phyloP scores from a whole-genome alignment of 495 filamentous ascomycete species.

The Xylaria palmicola region DNA sequence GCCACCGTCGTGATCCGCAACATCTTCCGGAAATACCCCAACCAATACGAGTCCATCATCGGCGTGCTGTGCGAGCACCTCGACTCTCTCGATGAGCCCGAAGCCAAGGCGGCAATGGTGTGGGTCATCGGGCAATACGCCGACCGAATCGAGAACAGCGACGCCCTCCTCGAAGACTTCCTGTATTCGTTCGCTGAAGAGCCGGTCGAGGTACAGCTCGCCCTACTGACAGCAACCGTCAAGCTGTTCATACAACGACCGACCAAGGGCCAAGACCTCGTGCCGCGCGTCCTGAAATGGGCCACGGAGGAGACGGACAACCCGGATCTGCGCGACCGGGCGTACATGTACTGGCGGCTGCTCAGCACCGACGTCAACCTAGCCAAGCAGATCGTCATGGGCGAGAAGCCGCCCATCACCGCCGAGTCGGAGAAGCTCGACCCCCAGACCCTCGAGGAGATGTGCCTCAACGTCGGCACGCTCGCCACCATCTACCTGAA shows the following conservation, averaged over 20 bases:
- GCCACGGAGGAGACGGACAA: slow-evolving; percentile 99
- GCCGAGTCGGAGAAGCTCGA: slow-evolving; percentile 95
- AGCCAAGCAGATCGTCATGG: slow-evolving; percentile 90
- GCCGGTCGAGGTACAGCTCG: slow-evolving; percentile 90
- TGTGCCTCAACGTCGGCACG: slow-evolving; percentile 95
- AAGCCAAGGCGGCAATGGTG: slow-evolving; percentile 98
- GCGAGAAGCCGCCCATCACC: slow-evolving; percentile 93
- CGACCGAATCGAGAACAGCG: slow-evolving; percentile 92
- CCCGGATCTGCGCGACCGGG: slow-evolving; percentile 90
- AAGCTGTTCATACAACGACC: slow-evolving; percentile 98
- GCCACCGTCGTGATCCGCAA: slow-evolving; percentile 99
- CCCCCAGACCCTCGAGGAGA: slow-evolving; percentile 87
- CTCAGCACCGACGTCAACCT: slow-evolving; percentile 89
- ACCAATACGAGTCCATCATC: slow-evolving; percentile 98
- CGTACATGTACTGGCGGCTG: slow-evolving; percentile 99
- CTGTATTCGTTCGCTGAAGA: slow-evolving; percentile 91
- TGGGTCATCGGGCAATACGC: slow-evolving; percentile 99
- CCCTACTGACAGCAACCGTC: slow-evolving; percentile 91
- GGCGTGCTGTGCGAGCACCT: slow-evolving; percentile 92
- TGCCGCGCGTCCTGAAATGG: slow-evolving; percentile 97
- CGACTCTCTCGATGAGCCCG: slow-evolving; percentile 96
- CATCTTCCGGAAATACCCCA: slow-evolving; percentile 98
- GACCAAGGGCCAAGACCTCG: slow-evolving; percentile 89
- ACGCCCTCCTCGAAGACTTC: slow-evolving; percentile 92
- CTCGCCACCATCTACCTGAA: slow-evolving; percentile 97